phyloP scores from a whole-genome alignment of 2,329 filamentous ascomycete species.

The Aaosphaeria pasadenensis region DNA sequence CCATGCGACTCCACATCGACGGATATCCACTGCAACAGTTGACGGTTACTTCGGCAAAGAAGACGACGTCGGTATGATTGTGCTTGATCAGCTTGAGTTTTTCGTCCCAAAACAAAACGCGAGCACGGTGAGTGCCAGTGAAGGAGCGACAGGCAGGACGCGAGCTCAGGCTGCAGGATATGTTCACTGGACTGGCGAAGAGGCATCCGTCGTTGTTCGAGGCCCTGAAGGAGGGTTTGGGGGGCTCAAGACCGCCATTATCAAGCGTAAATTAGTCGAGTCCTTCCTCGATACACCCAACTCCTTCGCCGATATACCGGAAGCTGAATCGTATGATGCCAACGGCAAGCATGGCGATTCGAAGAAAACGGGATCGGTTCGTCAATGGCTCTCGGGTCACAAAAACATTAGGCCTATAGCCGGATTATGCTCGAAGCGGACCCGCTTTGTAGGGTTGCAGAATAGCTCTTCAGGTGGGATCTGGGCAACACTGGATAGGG shows the following conservation, averaged over 20 bases:
- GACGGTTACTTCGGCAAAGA: constrained; percentile 27
- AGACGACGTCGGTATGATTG: constrained; percentile 40
- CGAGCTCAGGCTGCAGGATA: constrained; percentile 30
- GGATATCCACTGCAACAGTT: constrained; percentile 20
- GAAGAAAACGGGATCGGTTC: constrained; percentile 24
- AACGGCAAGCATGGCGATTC: constrained; percentile 7
- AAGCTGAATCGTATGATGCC: constrained; percentile 9
- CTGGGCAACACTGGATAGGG: constrained; percentile 49
- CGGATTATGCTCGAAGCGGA: constrained; percentile 44
- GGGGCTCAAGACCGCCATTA: constrained; percentile 22
- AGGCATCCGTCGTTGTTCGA: constrained; percentile 26
- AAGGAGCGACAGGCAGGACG: constrained; percentile 29
- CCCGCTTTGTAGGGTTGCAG: constrained; percentile 47
- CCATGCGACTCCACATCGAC: constrained; percentile 20
- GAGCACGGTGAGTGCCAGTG: constrained; percentile 42
- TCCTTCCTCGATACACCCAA: constrained; percentile 36
- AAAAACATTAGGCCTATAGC: constrained; percentile 46
- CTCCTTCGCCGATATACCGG: constrained; percentile 6
- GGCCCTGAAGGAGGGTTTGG: constrained; percentile 1
- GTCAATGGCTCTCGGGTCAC: constrained; percentile 45
- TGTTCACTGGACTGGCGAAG: constrained; percentile 33
- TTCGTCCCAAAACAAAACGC: constrained; percentile 47
- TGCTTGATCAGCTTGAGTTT: constrained; percentile 48
- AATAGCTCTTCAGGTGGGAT: constrained; percentile 42
- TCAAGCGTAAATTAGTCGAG: constrained; percentile 42